Conservation (phyloP, 768 basidiomycete species). For the Mycena vulgaris region DNA sequence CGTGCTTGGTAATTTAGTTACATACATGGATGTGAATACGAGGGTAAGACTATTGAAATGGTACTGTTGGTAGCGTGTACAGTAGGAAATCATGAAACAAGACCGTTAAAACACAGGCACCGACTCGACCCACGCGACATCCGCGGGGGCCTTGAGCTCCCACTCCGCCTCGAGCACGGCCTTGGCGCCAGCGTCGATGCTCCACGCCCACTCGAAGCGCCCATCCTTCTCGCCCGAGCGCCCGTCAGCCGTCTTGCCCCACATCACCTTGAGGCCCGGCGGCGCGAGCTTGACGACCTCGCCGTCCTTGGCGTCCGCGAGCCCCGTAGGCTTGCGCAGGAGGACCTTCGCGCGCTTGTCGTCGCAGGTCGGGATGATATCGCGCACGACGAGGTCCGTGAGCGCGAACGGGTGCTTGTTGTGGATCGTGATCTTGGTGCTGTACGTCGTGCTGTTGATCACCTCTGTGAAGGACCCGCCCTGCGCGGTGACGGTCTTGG, state of each 20-base stretch:
- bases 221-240: constrained; percentile 70
- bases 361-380: constrained; percentile 60
- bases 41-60: too few relatives aligned
- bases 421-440: constrained; percentile 59
- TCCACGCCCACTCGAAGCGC: constrained; percentile 68
- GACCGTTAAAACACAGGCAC: constrained; percentile 10
- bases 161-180: constrained; percentile 64
- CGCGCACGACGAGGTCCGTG: constrained; percentile 61
- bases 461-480: constrained; percentile 62
- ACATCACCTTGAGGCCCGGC: constrained; percentile 49
- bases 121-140: constrained; percentile 47
- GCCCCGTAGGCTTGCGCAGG: constrained; percentile 61
- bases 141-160: constrained; percentile 64
- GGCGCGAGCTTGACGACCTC: constrained; percentile 49
- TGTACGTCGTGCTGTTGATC: constrained; percentile 61
- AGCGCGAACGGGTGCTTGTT: constrained; percentile 66
- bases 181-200: constrained; percentile 59
- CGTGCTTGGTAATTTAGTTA: neutral
- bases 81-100: neutral
- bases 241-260: constrained; percentile 56
- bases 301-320: constrained; percentile 62
- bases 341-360: constrained; percentile 61
- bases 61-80: too few relatives aligned
- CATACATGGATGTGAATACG: neutral
- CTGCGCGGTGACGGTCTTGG: constrained; percentile 52